These are phyloP conservation scores for Aureobasidium sp. DNA, from an alignment of 2,329 filamentous ascomycete genomes.

Conservation along the genomic window DNA sequence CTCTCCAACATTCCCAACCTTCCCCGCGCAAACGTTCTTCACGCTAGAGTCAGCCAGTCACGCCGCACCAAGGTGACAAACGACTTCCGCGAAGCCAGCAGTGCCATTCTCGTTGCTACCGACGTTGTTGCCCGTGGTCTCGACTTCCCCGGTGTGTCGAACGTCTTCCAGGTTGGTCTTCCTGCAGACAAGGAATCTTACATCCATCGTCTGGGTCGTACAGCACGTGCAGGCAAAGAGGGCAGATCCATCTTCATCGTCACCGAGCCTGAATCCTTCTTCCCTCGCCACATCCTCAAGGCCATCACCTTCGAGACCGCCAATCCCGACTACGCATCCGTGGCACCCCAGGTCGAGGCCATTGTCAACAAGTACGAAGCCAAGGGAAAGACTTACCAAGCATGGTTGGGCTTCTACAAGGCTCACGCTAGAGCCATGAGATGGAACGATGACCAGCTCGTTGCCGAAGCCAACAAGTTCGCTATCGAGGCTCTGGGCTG, in stretches of 20 bases:
- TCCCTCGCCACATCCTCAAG: constrained; percentile 43
- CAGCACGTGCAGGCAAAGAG: constrained; percentile 74
- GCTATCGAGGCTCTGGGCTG: constrained; percentile 34
- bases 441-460: constrained; percentile 23
- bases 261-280: constrained; percentile 44
- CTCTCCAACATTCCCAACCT: constrained; percentile 21
- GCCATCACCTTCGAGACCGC: constrained; percentile 29
- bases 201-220: constrained; percentile 88
- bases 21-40: constrained; percentile 14
- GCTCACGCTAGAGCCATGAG: constrained; percentile 7
- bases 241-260: constrained; percentile 47
- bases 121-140: constrained; percentile 90
- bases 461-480: constrained; percentile 36
- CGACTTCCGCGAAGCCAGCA: constrained; percentile 35
- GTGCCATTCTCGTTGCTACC: constrained; percentile 44
- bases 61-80: constrained; percentile 34
- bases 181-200: constrained; percentile 53
- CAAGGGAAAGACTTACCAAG: constrained; percentile 37
- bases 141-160: constrained; percentile 95
- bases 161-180: constrained; percentile 66
- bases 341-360: constrained; percentile 37
- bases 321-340: neutral
- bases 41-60: constrained; percentile 35
- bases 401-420: constrained; percentile 39
- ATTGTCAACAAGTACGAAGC: constrained; percentile 29